Evolutionary conservation across 371 early-diverging fungal genomes (phyloP).

Genomic region (Mucor lusitanicus): DNA sequence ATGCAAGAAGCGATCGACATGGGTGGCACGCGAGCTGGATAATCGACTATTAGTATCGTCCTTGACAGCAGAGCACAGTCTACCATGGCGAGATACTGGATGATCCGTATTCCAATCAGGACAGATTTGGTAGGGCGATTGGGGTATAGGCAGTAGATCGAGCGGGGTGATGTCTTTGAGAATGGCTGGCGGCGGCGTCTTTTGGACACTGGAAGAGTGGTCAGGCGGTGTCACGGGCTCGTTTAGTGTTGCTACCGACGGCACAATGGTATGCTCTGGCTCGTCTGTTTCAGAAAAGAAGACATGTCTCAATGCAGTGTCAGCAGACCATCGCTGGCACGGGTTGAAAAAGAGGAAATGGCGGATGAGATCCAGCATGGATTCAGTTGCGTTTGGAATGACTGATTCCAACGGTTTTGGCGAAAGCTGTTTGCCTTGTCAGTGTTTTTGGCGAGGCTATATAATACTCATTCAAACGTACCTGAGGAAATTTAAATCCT

Average conservation of each 20-base stretch:
- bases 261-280: conserved; percentile 13
- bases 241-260: not conserved
- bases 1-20: conserved; percentile 14
- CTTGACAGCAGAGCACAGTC: conserved; percentile 5
- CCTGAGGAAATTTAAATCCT: conserved; percentile 67
- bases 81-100: conserved; percentile 8
- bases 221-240: conserved; percentile 24
- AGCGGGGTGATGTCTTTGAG: conserved; percentile 16
- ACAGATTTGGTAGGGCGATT: conserved; percentile 23
- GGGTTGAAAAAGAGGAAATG: conserved; percentile 92
- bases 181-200: not conserved
- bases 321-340: conserved; percentile 75
- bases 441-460: too few relatives aligned
- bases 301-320: conserved; percentile 60
- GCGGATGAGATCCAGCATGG: conserved; percentile 74
- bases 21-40: not conserved
- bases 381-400: conserved; percentile 64
- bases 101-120: conserved; percentile 24
- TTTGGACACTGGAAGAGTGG: not conserved
- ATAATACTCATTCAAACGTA: not conserved
- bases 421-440: conserved; percentile 37
- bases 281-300: conserved; percentile 60
- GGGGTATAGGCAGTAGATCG: conserved; percentile 18
- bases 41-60: not conserved
- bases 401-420: conserved; percentile 60